These are phyloP conservation scores for Evansstolkia leycettana DNA, from an alignment of 495 filamentous ascomycete genomes.

Conservation along the genomic window DNA sequence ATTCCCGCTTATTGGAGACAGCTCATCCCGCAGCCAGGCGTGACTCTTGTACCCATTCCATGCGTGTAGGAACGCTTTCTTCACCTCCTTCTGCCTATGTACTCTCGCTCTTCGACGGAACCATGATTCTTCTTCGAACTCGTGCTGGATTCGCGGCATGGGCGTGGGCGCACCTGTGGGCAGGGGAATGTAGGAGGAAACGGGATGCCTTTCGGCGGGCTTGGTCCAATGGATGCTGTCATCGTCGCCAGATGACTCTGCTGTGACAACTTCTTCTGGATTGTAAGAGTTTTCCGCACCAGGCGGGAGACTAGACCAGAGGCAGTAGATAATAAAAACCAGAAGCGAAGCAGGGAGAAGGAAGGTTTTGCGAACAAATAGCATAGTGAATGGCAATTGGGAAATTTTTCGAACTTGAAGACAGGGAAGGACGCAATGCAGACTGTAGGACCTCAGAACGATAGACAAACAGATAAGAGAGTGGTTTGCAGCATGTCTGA, in stretches of 20 bases:
- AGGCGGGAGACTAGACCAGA: slow-evolving; percentile 17
- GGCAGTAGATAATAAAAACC: slow-evolving; percentile 10
- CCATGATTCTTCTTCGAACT: slow-evolving; percentile 34
- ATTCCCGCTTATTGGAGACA: slow-evolving; percentile 50
- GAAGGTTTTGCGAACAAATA: slow-evolving; percentile 14
- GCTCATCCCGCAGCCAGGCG: slow-evolving; percentile 73
- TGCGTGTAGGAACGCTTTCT: slow-evolving; percentile 51
- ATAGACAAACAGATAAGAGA: not conserved
- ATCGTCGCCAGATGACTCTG: not conserved
- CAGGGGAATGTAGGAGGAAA: slow-evolving; percentile 34
- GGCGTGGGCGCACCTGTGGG: slow-evolving; percentile 26
- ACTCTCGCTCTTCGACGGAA: slow-evolving; percentile 22
- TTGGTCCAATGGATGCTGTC: slow-evolving; percentile 27
- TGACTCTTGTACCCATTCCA: slow-evolving; percentile 67
- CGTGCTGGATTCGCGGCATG: slow-evolving; percentile 40
- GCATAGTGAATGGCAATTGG: slow-evolving; percentile 7
- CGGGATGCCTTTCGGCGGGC: slow-evolving; percentile 34
- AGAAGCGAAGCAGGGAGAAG: slow-evolving; percentile 10
- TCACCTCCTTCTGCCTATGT: slow-evolving; percentile 45
- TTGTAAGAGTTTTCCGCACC: slow-evolving; percentile 5
- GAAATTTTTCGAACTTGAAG: too few relatives aligned
- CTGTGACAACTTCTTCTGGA: not conserved
- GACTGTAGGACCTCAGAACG: not conserved
- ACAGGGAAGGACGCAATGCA: slow-evolving; percentile 3
- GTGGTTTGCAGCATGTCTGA: slow-evolving; percentile 2